Conservation (phyloP, 495 filamentous ascomycete genomes). For the Pyrenula aspistea region DNA sequence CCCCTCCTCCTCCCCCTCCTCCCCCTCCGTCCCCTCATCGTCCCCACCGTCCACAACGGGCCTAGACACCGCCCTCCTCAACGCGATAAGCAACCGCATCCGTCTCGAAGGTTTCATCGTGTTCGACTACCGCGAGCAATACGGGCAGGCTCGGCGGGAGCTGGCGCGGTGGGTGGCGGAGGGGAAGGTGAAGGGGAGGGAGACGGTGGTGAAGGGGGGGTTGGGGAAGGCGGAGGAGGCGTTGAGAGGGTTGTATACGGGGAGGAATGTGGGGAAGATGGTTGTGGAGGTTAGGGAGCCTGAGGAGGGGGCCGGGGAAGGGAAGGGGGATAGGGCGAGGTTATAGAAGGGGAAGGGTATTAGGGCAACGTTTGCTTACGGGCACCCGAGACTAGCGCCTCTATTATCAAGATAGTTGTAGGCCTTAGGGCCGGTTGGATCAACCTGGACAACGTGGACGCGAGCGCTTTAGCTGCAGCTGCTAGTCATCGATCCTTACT, state of each 20-base stretch:
- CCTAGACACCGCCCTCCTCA: conserved; percentile 35
- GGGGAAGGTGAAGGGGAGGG: conserved; percentile 44
- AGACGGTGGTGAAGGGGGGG: conserved; percentile 39
- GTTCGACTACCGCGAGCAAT: conserved; percentile 37
- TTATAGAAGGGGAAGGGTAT: background rate
- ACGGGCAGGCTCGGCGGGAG: conserved; percentile 28
- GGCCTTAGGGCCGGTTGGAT: no score
- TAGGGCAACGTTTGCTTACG: no score
- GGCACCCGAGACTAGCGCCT: no score
- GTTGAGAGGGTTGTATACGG: conserved; percentile 35
- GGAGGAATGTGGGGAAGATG: conserved; percentile 40
- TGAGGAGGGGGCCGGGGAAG: background rate
- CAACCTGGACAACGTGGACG: no score
- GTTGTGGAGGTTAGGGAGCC: conserved; percentile 26
- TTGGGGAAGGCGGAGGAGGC: conserved; percentile 36
- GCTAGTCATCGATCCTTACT: no score
- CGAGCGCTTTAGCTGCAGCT: no score
- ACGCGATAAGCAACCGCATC: conserved; percentile 31
- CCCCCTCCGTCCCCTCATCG: background rate
- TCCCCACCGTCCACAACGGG: conserved; percentile 18
- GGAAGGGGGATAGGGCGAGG: background rate
- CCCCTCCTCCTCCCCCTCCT: background rate
- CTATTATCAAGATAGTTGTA: no score
- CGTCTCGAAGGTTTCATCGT: conserved; percentile 39
- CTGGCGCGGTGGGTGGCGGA: conserved; percentile 35